Conservation (phyloP, 2,329 filamentous ascomycete species). For the Microsporum ferrugineum region DNA sequence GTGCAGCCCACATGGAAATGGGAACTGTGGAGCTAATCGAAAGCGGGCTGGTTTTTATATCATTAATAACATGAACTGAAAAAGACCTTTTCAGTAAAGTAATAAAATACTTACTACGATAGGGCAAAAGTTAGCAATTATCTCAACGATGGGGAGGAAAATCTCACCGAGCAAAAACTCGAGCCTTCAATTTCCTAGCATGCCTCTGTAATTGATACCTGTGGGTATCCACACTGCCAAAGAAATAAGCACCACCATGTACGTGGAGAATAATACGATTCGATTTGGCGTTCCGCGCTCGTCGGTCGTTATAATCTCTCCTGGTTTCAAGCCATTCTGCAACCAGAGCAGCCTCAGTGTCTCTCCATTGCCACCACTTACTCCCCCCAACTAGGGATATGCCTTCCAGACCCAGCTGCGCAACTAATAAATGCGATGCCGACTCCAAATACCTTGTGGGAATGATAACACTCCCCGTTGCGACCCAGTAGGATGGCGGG, state of each 20-base stretch:
- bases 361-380: constrained; percentile 82
- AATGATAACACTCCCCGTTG: constrained; percentile 58
- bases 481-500: constrained; percentile 78
- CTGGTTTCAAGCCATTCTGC: constrained; percentile 98
- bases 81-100: background rate
- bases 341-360: constrained; percentile 51
- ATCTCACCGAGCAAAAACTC: constrained; percentile 62
- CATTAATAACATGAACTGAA: background rate
- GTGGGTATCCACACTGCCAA: constrained; percentile 90
- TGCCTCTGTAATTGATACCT: constrained; percentile 97
- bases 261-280: constrained; percentile 84
- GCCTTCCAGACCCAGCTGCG: constrained; percentile 67
- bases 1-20: constrained; percentile 83
- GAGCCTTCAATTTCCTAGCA: constrained; percentile 82
- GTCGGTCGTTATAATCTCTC: constrained; percentile 62
- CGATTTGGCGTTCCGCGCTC: constrained; percentile 47
- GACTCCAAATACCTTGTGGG: constrained; percentile 50
- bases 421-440: constrained; percentile 55
- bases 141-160: background rate
- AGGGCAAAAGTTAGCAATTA: background rate
- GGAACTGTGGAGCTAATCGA: constrained; percentile 81
- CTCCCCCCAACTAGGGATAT: constrained; percentile 65
- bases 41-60: constrained; percentile 50
- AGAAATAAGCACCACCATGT: constrained; percentile 90
- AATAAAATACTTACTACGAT: constrained; percentile 7